Evolutionary conservation across 176 grass and related monocot genomes (phyloP).

Genomic region (Musa acuminata): DNA sequence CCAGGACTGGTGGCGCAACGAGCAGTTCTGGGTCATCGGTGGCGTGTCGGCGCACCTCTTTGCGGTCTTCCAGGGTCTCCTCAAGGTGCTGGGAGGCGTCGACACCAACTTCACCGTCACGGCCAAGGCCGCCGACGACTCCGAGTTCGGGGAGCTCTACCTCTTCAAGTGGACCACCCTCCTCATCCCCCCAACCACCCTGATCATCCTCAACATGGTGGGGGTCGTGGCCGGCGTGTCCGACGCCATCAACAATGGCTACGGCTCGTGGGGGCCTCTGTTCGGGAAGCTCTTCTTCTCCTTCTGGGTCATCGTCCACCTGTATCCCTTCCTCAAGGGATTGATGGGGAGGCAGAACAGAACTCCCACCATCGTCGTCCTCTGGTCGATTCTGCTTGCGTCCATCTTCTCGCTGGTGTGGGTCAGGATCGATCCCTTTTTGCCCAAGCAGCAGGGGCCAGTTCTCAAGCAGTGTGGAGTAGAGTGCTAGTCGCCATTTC

Average conservation of each 20-base stretch:
- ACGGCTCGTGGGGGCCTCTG: constrained; percentile 81
- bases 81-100: constrained; percentile 76
- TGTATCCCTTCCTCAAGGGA: constrained; percentile 92
- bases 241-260: constrained; percentile 86
- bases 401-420: constrained; percentile 95
- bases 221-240: constrained; percentile 86
- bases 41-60: constrained; percentile 83
- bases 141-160: constrained; percentile 74
- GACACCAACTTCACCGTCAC: constrained; percentile 99
- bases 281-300: constrained; percentile 98
- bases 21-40: constrained; percentile 94
- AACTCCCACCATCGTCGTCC: constrained; percentile 87
- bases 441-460: constrained; percentile 68
- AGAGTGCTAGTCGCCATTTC: constrained; percentile 31
- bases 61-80: constrained; percentile 82
- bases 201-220: constrained; percentile 99
- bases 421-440: constrained; percentile 93
- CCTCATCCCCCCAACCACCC: constrained; percentile 65
- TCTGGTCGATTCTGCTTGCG: constrained; percentile 83
- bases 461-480: constrained; percentile 86
- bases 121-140: constrained; percentile 56
- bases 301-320: constrained; percentile 92
- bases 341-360: constrained; percentile 86
- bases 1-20: constrained; percentile 86
- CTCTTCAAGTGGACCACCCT: constrained; percentile 97